Percentiles rank a stretch among this genome's conserved stretches.
Evolutionary conservation across 257 asterid species (phyloP).

Genomic region (Solanum pennellii): DNA sequence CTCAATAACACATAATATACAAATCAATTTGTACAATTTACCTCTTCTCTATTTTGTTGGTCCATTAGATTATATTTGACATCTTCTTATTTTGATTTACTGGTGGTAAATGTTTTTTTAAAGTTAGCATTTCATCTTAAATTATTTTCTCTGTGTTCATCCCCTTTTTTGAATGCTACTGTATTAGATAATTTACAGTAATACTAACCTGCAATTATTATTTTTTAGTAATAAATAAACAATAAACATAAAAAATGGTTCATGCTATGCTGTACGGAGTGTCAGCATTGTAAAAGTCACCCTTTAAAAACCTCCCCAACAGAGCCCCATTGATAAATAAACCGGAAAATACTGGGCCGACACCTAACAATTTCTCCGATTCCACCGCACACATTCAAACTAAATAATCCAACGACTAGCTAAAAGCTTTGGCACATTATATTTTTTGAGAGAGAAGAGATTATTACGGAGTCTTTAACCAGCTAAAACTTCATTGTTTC

Average conservation of each 20-base stretch:
- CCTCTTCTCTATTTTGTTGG: background rate
- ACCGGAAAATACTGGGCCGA: conserved; percentile 2
- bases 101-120: background rate
- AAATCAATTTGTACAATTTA: too few species aligned
- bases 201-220: too few species aligned
- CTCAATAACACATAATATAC: too few species aligned
- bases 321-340: background rate
- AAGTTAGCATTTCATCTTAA: too few species aligned
- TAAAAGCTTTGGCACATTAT: background rate
- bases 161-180: background rate
- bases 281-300: background rate
- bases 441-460: background rate
- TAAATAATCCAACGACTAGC: background rate
- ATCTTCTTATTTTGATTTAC: background rate
- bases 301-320: background rate
- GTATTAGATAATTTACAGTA: too few species aligned
- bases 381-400: background rate
- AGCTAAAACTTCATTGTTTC: background rate
- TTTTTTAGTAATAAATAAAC: too few species aligned
- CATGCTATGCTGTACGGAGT: background rate
- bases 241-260: background rate
- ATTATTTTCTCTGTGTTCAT: too few species aligned
- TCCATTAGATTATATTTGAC: background rate
- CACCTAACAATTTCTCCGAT: background rate
- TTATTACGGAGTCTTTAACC: background rate